Percentiles rank a stretch among this genome's conserved stretches.
Evolutionary conservation across 345 rosid species (phyloP).

Genomic region (Heritiera littoralis): DNA sequence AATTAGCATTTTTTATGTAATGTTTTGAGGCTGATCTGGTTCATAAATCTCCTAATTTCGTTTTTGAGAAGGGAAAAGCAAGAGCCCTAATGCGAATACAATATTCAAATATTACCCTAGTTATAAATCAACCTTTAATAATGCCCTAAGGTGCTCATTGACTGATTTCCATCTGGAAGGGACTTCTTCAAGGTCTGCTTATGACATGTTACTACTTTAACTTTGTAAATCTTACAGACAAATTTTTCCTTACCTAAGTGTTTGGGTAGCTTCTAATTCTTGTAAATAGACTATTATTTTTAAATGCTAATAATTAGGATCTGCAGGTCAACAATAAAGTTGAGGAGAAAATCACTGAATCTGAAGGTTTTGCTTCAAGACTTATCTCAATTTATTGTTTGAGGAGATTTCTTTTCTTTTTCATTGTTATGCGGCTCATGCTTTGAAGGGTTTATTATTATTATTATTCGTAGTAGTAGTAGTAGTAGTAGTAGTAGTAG

Average conservation of each 20-base stretch:
- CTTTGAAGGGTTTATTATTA: neutral
- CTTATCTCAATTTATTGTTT: neutral
- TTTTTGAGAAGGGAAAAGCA: neutral
- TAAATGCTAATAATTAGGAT: neutral
- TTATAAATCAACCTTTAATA: neutral
- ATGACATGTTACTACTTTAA: neutral
- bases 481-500: too few relatives aligned
- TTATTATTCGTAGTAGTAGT: neutral
- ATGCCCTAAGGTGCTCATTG: neutral
- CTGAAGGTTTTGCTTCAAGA: conserved; percentile 33
- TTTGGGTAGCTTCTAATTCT: neutral
- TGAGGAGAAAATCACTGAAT: conserved; percentile 24
- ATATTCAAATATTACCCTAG: neutral
- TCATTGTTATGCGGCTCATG: neutral
- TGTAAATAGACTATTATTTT: neutral
- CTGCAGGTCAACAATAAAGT: conserved; percentile 35
- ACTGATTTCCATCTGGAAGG: neutral
- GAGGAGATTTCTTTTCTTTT: neutral
- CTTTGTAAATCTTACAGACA: neutral
- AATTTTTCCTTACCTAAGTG: neutral
- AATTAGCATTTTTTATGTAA: neutral
- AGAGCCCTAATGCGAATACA: neutral
- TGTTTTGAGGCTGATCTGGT: conserved; percentile 12
- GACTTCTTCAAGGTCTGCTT: neutral
- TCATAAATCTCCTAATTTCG: neutral